phyloP scores from a whole-genome alignment of 2,329 filamentous ascomycete species.

The Purpureocillium takamizusanense region DNA sequence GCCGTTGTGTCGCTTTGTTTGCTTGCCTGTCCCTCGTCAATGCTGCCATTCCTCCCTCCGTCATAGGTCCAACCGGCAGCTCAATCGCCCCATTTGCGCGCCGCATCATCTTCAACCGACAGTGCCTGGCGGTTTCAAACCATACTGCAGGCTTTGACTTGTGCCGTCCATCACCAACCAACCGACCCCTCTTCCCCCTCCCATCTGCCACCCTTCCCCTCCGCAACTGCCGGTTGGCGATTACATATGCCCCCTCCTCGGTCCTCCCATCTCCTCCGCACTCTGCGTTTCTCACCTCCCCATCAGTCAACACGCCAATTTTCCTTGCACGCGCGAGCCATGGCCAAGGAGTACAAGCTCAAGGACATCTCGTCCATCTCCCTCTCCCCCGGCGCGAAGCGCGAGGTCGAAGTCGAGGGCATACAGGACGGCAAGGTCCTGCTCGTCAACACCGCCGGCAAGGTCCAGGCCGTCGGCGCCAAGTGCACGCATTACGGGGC shows the following conservation, averaged over 20 bases:
- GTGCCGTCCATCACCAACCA: no score
- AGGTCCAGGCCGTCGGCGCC: conserved; percentile 69
- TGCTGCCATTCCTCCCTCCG: no score
- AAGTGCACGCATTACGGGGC: conserved; percentile 92
- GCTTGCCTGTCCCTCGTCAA: no score
- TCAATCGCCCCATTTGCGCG: not conserved
- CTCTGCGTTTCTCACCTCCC: conserved; percentile 1
- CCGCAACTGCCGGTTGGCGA: no score
- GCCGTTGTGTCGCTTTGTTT: no score
- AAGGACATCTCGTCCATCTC: conserved; percentile 69
- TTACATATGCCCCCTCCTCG: conserved; percentile 5
- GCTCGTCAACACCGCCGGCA: conserved; percentile 67
- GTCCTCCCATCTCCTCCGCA: conserved; percentile 6
- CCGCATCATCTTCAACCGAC: not conserved
- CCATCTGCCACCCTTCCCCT: no score
- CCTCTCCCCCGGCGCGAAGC: conserved; percentile 72
- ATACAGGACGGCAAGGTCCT: conserved; percentile 80
- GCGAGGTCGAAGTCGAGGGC: conserved; percentile 85
- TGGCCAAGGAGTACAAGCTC: conserved; percentile 57
- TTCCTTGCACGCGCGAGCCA: conserved; percentile 23
- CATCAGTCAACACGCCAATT: conserved; percentile 7
- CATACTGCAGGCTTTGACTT: no score
- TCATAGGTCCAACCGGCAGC: no score
- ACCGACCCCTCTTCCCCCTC: not conserved
- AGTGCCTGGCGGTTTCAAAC: no score